Conservation (phyloP, 1,139 yeast genomes). For the Protomyces arabidopsidicola region DNA sequence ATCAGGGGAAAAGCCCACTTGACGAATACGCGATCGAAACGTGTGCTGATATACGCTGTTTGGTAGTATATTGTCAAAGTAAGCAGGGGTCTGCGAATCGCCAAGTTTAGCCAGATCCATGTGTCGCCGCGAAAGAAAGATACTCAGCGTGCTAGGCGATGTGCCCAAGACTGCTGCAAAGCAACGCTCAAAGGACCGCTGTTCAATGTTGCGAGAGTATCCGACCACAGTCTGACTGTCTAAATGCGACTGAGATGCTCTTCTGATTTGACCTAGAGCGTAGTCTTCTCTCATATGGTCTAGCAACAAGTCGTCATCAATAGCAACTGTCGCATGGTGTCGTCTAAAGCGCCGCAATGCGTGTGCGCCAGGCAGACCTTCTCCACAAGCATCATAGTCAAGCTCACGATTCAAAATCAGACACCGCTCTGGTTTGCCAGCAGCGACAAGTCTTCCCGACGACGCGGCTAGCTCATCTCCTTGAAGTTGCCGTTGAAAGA, state of each 20-base stretch:
- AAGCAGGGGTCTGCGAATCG: background rate
- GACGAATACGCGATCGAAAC: background rate
- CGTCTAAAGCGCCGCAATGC: constrained; percentile 4
- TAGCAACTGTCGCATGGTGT: background rate
- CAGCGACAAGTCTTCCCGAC: background rate
- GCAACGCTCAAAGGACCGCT: background rate
- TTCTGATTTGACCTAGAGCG: background rate
- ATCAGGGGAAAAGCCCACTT: background rate
- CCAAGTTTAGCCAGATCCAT: background rate
- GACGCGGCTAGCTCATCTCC: background rate
- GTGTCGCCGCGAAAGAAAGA: background rate
- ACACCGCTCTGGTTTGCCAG: background rate
- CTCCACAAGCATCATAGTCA: too few relatives aligned
- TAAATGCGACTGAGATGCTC: background rate
- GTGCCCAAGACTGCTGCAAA: background rate
- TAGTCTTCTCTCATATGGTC: background rate
- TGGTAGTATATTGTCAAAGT: background rate
- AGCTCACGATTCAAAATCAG: background rate
- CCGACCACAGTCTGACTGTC: background rate
- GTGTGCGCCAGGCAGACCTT: constrained; percentile 5
- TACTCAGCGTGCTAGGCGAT: background rate
- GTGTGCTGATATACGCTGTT: background rate
- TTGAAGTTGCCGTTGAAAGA: background rate
- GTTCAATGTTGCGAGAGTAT: background rate
- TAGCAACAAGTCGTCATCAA: constrained; percentile 5